Percentiles rank a stretch among this genome's conserved stretches.
These are phyloP conservation scores for Penicillium frequentans DNA, from an alignment of 2,329 filamentous ascomycete genomes.

Conservation along the genomic window DNA sequence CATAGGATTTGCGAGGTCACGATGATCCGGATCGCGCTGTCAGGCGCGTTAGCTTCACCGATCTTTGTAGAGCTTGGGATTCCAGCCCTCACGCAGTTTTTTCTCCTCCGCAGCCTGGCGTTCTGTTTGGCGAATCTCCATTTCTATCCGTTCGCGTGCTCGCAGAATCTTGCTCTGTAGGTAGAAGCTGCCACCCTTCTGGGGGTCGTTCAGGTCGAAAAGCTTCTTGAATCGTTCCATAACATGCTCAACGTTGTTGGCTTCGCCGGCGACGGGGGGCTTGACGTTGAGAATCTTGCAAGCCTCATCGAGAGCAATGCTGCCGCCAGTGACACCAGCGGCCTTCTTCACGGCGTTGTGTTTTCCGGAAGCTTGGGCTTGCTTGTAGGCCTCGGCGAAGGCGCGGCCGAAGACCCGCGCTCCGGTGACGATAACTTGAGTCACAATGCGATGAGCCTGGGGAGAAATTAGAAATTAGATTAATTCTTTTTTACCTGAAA, in stretches of 20 bases:
- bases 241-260: slow-evolving; percentile 77
- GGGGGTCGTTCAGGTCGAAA: slow-evolving; percentile 90
- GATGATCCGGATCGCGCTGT: neutral
- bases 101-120: slow-evolving; percentile 72
- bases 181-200: slow-evolving; percentile 97
- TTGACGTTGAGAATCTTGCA: slow-evolving; percentile 97
- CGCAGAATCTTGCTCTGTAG: slow-evolving; percentile 94
- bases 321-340: slow-evolving; percentile 59
- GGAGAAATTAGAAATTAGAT: slow-evolving; percentile 3
- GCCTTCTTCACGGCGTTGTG: slow-evolving; percentile 73
- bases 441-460: slow-evolving; percentile 91
- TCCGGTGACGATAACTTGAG: slow-evolving; percentile 88
- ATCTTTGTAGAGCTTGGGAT: slow-evolving; percentile 93
- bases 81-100: slow-evolving; percentile 82
- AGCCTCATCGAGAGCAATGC: slow-evolving; percentile 92
- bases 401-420: slow-evolving; percentile 88
- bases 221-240: slow-evolving; percentile 88
- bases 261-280: slow-evolving; percentile 74
- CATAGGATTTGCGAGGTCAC: neutral
- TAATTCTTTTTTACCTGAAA: neutral
- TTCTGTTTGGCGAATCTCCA: slow-evolving; percentile 72
- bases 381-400: slow-evolving; percentile 91
- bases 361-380: slow-evolving; percentile 82
- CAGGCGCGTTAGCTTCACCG: slow-evolving; percentile 47
- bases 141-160: slow-evolving; percentile 87